Conservation (phyloP, 306 rosid genomes). For the Corylus americana region DNA sequence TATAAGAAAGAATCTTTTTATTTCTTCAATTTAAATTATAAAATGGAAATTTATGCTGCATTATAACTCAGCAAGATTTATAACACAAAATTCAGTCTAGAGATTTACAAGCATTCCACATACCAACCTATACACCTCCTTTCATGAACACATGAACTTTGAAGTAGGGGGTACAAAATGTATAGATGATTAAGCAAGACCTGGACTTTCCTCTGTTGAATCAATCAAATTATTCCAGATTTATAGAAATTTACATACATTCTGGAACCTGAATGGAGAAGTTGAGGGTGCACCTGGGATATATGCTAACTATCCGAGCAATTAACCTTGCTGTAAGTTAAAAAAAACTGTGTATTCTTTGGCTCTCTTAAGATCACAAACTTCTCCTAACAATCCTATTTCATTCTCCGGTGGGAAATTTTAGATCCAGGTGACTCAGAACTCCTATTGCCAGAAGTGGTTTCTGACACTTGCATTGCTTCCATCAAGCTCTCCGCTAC, state of each 20-base stretch:
- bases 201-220: neutral
- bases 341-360: slow-evolving; percentile 1
- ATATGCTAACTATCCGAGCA: neutral
- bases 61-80: neutral
- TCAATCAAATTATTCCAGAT: neutral
- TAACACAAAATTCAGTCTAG: neutral
- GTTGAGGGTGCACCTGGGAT: neutral
- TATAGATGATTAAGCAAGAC: neutral
- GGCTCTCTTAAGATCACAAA: slow-evolving; percentile 12
- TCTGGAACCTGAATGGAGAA: neutral
- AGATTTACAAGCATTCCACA: slow-evolving; percentile 5
- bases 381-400: slow-evolving; percentile 21
- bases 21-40: neutral
- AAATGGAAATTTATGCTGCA: neutral
- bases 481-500: slow-evolving; percentile 62
- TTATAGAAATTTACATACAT: neutral
- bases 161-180: neutral
- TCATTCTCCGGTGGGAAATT: slow-evolving; percentile 33
- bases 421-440: slow-evolving; percentile 39
- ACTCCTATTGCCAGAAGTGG: slow-evolving; percentile 27
- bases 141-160: neutral
- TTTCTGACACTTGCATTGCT: slow-evolving; percentile 62
- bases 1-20: neutral
- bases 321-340: neutral
- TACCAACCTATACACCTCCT: slow-evolving; percentile 2